Conservation (phyloP, 2,329 filamentous ascomycete genomes). For the Ceratocystis albifundus region DNA sequence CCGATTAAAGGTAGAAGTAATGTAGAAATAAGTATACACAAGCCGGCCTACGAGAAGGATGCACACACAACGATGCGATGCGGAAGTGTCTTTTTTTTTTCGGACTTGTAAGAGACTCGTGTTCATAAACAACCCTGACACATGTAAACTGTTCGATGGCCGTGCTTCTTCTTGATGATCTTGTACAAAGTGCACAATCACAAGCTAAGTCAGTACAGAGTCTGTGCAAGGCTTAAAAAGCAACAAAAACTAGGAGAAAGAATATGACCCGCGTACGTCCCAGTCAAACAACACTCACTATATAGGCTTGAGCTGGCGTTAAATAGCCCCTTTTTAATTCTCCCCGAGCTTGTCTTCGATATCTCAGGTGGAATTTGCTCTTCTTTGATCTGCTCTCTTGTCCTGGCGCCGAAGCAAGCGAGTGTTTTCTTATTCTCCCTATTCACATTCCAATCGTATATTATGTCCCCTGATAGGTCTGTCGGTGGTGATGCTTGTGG, state of each 20-base stretch:
- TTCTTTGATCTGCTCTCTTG: not conserved
- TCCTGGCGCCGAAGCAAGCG: not conserved
- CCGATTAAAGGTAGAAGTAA: not conserved
- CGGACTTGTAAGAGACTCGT: not conserved
- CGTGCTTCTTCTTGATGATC: not conserved
- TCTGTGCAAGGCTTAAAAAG: not conserved
- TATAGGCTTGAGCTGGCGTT: not conserved
- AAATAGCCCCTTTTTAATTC: too few species aligned
- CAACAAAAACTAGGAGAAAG: too few species aligned
- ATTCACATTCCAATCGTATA: not conserved
- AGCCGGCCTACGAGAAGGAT: not conserved
- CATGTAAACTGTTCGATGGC: not conserved
- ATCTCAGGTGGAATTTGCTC: not conserved
- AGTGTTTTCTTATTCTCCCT: not conserved
- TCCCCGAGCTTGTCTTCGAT: too few species aligned
- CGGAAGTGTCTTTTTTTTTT: not conserved
- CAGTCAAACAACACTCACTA: not conserved
- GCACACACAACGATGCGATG: not conserved
- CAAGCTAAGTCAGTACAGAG: not conserved
- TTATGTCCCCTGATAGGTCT: not conserved
- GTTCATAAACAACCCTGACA: not conserved
- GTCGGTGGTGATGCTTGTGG: not conserved
- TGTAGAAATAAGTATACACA: not conserved
- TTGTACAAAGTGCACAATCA: not conserved
- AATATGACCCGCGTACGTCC: not conserved